Evolutionary conservation across 192 early-diverging fungal species (phyloP).

Genomic region (Linnemannia schmuckeri): DNA sequence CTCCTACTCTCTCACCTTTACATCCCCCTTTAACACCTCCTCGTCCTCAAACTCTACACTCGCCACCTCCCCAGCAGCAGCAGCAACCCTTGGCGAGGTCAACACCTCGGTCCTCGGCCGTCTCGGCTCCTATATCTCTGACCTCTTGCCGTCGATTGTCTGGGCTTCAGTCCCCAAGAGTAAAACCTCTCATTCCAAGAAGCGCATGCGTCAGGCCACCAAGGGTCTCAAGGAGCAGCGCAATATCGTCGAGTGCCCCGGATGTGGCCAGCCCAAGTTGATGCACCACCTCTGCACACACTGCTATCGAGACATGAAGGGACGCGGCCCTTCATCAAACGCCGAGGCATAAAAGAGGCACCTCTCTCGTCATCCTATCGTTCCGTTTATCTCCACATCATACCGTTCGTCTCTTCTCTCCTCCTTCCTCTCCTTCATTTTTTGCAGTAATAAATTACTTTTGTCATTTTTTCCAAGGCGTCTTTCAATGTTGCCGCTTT

Average conservation of each 20-base stretch:
- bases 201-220: conserved; percentile 85
- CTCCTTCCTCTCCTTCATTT: not conserved
- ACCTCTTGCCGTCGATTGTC: conserved; percentile 50
- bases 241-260: conserved; percentile 80
- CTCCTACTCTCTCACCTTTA: conserved; percentile 20
- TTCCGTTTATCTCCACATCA: not conserved
- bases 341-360: conserved; percentile 18
- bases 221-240: conserved; percentile 80
- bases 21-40: not conserved
- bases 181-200: conserved; percentile 92
- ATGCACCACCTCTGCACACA: conserved; percentile 83
- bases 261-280: conserved; percentile 81
- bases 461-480: not conserved
- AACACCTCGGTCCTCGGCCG: conserved; percentile 44
- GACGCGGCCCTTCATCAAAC: conserved; percentile 44
- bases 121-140: conserved; percentile 50
- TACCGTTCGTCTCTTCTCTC: not conserved
- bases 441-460: not conserved
- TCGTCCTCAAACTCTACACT: not conserved
- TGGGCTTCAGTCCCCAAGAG: conserved; percentile 87
- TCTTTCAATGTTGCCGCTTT: not conserved
- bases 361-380: not conserved
- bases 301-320: conserved; percentile 80
- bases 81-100: conserved; percentile 7
- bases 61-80: not conserved